Evolutionary conservation across 345 rosid species (phyloP).

Genomic region (Abelmoschus esculentus): DNA sequence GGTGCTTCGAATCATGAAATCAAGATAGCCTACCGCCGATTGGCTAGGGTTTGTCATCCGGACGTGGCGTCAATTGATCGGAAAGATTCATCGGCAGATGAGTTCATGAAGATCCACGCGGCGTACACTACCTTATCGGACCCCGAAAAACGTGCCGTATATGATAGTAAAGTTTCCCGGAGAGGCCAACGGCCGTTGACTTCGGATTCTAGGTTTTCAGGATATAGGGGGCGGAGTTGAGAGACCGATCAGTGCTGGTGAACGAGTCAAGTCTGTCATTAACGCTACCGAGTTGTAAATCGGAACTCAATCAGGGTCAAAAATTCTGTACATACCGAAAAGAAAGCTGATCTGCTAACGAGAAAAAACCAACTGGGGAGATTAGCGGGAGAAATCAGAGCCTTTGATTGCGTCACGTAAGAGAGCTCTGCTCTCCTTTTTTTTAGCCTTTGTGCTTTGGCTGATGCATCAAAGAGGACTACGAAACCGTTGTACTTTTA

Average conservation of each 20-base stretch:
- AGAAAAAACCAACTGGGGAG: not conserved
- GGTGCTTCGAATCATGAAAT: conserved; percentile 65
- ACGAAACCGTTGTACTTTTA: not conserved
- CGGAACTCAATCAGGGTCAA: not conserved
- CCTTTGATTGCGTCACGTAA: conserved; percentile 1
- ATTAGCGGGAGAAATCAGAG: conserved; percentile 9
- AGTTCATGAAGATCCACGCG: conserved; percentile 72
- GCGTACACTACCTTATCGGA: conserved; percentile 85
- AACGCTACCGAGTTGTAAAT: not conserved
- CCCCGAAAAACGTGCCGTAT: conserved; percentile 74
- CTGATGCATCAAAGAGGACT: not conserved
- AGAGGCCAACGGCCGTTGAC: conserved; percentile 50
- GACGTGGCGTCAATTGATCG: conserved; percentile 48
- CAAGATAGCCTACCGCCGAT: conserved; percentile 71
- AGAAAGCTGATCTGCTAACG: not conserved
- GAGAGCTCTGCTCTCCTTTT: not conserved
- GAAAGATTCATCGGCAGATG: conserved; percentile 46
- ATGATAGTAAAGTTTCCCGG: conserved; percentile 46
- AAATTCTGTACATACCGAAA: not conserved
- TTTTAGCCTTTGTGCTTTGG: not conserved
- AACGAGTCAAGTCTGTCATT: conserved; percentile 22
- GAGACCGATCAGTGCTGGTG: conserved; percentile 99
- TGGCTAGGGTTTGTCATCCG: conserved; percentile 74
- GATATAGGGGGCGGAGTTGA: conserved; percentile 65
- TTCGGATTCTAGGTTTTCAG: conserved; percentile 26